Evolutionary conservation across 169 alveolate species (phyloP), one percentile per base, ranked within the genome.

Genomic region (Plasmodium chabaudi): DNA sequence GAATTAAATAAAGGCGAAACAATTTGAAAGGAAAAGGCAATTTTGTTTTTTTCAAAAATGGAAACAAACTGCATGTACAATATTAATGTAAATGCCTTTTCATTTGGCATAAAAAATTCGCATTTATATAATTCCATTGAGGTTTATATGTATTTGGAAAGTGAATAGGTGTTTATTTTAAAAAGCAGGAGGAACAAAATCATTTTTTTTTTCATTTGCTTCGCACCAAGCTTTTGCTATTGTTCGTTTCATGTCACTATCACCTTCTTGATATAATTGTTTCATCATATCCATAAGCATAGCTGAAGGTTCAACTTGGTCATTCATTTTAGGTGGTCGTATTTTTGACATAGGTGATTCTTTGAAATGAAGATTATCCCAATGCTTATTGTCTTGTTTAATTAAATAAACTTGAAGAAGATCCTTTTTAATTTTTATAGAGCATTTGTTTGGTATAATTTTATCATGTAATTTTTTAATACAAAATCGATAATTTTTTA

Each of bases 161-260:
- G 39, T 34, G 0, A 34, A 0, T 34, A 34, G 5, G 5, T 34
- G 5, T 34, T 34, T 34, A 34, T 57, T 57, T 69, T 61, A 84
- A 84, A 84, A 84, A 84, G 68, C 59, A 15, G 91, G 91, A 12
- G 69, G 68, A 47, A 64, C 56, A 44, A 84, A 84, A 27, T 67
- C 87, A 1, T 63, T 17, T 57, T 84, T 84, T 34, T 87, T 87
- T 23, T 67, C 91, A 49, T 88, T 74, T 9, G 96, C 96, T 68
- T 94, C 95, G 7, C 96, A 91, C 98, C 98, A 97, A 51, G 98
- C 98, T 88, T 97, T 97, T n/a, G 98, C 98, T 49, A 97, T 97
- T 56, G 98, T 97, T 69, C 98, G 92, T 75, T 97, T 97, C 98
- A 97, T 97, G 34, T 96, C 97, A 61, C 97, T 98, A 77, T 97